Base-by-base conservation (phyloP, 108 stramenopile genomes). In the Cyclotella sp. region DNA sequence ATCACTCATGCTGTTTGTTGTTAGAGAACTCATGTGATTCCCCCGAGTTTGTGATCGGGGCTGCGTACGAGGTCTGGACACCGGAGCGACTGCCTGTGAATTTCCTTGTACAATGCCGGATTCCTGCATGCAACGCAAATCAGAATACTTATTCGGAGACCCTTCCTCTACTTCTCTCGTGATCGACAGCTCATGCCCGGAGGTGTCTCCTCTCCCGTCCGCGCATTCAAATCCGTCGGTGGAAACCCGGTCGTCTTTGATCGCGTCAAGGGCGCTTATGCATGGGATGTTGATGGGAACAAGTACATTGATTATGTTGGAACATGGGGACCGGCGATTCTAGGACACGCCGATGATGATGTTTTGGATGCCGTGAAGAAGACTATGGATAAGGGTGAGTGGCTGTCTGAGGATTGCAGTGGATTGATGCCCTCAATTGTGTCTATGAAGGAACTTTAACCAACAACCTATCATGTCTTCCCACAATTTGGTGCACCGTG, bases 271-370 rank as follows among this genome's bases (percentile, higher is more conserved):
- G 98, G 97, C 24, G 96, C 97, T 46, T 98, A 99, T 81, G 97
- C 97, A n/a, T 99, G 89, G 90, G 98, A 99, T 81, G 97, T 99
- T n/a, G 98, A 99, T 88, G 96, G 87, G n/a, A 95, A 97, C 87
- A 85, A 94, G 76, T 94, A 91, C 88, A 93, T 95, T 83, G 96
- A 95, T 71, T 99, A 96, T 83, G 97, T 99, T 49, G 96, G 97
- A 75, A 97, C 96, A 40, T 99, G 98, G 98, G 98, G 97, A 70
- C 98, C 98, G 67, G 98, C 98, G 62, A 99, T 99, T 84, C 79
- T 96, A 27, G 98, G 98, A 86, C 98, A 99, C 76, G 97, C 98
- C 61, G 93, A 99, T 70, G 96, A 97, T 76, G 97, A 98, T 86
- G 98, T 99, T 46, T 79, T 97, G 34, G 88, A 92, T 63, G 96